Evolutionary conservation across 805 yeast species (phyloP), one percentile per base, ranked within the genome.

Genomic region (Lachancea quebecensis): DNA sequence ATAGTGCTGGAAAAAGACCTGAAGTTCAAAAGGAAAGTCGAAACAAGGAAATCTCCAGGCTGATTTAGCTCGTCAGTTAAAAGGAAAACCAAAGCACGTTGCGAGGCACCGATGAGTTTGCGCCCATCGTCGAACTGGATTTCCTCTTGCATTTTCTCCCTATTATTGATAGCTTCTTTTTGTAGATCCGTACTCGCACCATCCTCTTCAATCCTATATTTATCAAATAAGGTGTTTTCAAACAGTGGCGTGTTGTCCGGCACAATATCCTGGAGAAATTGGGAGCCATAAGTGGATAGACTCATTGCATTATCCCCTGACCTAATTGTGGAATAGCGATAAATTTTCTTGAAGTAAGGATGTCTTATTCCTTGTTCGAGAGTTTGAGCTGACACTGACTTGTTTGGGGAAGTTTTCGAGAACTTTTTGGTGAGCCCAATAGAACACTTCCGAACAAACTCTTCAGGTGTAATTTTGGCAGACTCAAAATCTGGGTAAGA

Each of bases 1-100:
- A 73, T 68, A 1, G 90, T 78, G 40, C 71, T 73, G 0, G 89
- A 76, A 64, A 82, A 90, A 45, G 78, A 76, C 54, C 89, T 73
- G 66, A 83, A 88, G 35, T 86, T 81, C 44, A 87, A 68, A 67
- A 90, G 79, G 57, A 89, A 85, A 0, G 93, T 78, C 0, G 93
- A 78, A 2, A 78, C 71, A 48, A 82, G 78, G 56, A 83, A 81
- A 46, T 78, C 78, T 47, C 79, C 85, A 1, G 88, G 83, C 12
- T 81, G 80, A 15, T 62, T 54, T 31, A 65, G 49, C 55, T 84
- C 91, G 60, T 84, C 82, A 0, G 90, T 84, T 41, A 84, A 63
- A 18, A 85, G 70, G 53, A 70, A 75, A 2, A 85, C 77, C 46
- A 85, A 67, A 0, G 87, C 85, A 51, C 79, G 75, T 59, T 84